Percentiles rank a stretch among this genome's conserved stretches.
Evolutionary conservation across 1,284 basidiomycete species (phyloP).

Genomic region (Trichosporon asahii): DNA sequence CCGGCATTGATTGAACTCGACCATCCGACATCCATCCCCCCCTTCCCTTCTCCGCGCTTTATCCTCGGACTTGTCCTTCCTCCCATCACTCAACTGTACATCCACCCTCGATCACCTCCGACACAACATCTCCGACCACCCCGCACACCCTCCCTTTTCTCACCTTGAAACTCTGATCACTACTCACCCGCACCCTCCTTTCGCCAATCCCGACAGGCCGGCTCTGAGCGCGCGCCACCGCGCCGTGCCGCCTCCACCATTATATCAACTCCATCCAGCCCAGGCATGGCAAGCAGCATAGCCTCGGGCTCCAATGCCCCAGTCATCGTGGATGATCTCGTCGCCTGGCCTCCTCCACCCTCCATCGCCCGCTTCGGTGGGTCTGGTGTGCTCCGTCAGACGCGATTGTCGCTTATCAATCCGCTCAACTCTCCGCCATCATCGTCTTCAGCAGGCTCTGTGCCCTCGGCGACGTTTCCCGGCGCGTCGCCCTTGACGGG

Average conservation of each 20-base stretch:
- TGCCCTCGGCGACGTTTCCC: neutral
- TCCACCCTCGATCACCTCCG: neutral
- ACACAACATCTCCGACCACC: neutral
- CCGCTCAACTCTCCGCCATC: neutral
- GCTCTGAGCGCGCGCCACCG: neutral
- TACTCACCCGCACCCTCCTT: neutral
- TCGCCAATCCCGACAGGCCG: neutral
- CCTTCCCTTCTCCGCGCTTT: too few relatives aligned
- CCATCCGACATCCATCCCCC: neutral
- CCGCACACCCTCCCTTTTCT: neutral
- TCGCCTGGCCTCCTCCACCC: constrained; percentile 44
- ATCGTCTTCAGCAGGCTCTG: neutral
- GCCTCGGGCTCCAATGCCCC: constrained; percentile 43
- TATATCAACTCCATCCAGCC: neutral
- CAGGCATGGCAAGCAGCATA: constrained; percentile 8
- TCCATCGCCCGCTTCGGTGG: constrained; percentile 25
- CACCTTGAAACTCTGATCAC: neutral
- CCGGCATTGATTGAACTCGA: neutral
- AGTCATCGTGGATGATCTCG: constrained; percentile 39
- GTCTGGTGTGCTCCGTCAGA: constrained; percentile 29
- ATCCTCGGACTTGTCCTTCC: too few relatives aligned
- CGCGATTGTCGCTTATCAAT: constrained; percentile 10
- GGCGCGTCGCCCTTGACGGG: constrained; percentile 9
- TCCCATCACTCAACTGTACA: too few relatives aligned
- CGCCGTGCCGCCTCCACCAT: constrained; percentile 3